These are phyloP conservation scores for Polytrichum commune DNA, from an alignment of 225 moss, liverwort and hornwort species.

Conservation along the genomic window DNA sequence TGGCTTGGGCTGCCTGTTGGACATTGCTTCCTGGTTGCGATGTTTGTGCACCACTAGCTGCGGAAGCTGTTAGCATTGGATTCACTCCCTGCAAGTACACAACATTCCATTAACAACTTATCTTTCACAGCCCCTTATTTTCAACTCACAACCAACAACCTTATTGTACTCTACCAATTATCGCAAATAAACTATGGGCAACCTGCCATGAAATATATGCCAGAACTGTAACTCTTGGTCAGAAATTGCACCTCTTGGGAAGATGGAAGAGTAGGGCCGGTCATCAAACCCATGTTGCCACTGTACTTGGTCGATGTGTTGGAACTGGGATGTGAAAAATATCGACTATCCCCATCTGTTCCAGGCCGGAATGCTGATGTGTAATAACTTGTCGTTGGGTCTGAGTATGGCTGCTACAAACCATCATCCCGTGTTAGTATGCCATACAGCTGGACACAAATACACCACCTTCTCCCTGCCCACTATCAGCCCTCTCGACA, in stretches of 20 bases:
- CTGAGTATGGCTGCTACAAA: conserved; percentile 47
- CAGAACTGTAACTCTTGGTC: too few relatives aligned
- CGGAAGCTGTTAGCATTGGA: conserved; percentile 46
- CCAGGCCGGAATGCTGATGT: conserved; percentile 75
- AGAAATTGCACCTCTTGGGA: conserved; percentile 74
- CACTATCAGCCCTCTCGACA: too few relatives aligned
- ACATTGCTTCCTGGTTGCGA: conserved; percentile 68
- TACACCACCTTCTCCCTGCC: too few relatives aligned
- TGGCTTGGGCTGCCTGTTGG: conserved; percentile 60
- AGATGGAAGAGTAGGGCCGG: conserved; percentile 57
- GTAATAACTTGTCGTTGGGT: conserved; percentile 76
- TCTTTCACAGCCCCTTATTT: too few relatives aligned
- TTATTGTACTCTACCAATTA: too few relatives aligned
- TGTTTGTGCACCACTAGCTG: conserved; percentile 46
- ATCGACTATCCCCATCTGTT: conserved; percentile 69
- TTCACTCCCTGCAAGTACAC: conserved; percentile 30
- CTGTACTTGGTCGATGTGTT: conserved; percentile 87
- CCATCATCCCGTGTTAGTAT: neutral
- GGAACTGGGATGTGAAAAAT: conserved; percentile 64
- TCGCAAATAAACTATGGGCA: too few relatives aligned
- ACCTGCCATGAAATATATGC: too few relatives aligned
- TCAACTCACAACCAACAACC: too few relatives aligned
- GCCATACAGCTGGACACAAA: too few relatives aligned
- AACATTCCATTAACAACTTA: neutral
- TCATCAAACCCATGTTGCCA: conserved; percentile 72